Conservation (phyloP, 1,284 basidiomycete species). For the Apiotrichum siamense region DNA sequence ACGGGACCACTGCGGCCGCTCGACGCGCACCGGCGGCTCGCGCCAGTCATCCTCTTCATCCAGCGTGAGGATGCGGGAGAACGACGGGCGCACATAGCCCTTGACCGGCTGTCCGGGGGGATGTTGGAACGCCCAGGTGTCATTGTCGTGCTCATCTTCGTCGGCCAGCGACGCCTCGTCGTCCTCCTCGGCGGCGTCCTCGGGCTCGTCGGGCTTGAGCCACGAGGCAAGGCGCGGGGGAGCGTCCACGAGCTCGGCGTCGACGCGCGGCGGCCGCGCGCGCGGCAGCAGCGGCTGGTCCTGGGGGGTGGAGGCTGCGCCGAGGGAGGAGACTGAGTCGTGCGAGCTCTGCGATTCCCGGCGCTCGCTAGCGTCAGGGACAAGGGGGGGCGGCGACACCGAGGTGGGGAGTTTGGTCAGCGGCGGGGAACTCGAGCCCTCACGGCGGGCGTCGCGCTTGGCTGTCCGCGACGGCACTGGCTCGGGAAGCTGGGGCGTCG, state of each 20-base stretch:
- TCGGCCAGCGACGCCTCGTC: conserved; percentile 6
- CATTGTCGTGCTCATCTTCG: conserved; percentile 6
- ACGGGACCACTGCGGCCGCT: conserved; percentile 29
- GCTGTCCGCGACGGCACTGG: neutral
- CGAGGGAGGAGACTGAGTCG: no score
- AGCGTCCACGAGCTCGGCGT: neutral
- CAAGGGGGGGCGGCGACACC: neutral
- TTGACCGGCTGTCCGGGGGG: conserved; percentile 1
- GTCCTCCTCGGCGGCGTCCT: conserved; percentile 12
- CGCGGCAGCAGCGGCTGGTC: neutral
- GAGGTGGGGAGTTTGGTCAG: neutral
- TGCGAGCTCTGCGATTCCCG: no score
- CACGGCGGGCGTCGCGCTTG: neutral
- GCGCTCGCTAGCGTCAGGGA: no score
- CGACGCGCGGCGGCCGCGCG: neutral
- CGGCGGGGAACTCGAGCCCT: neutral
- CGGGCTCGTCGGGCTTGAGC: conserved; percentile 3
- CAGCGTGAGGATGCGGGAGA: conserved; percentile 25
- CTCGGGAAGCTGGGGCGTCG: conserved; percentile 18
- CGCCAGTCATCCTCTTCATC: conserved; percentile 43
- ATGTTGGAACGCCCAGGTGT: neutral
- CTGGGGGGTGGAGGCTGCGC: no score
- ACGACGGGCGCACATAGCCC: conserved; percentile 31
- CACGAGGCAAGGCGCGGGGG: neutral
- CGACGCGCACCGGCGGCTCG: conserved; percentile 38